These are phyloP conservation scores for Schrenkiella parvula DNA, from an alignment of 345 rosid genomes.

Conservation along the genomic window DNA sequence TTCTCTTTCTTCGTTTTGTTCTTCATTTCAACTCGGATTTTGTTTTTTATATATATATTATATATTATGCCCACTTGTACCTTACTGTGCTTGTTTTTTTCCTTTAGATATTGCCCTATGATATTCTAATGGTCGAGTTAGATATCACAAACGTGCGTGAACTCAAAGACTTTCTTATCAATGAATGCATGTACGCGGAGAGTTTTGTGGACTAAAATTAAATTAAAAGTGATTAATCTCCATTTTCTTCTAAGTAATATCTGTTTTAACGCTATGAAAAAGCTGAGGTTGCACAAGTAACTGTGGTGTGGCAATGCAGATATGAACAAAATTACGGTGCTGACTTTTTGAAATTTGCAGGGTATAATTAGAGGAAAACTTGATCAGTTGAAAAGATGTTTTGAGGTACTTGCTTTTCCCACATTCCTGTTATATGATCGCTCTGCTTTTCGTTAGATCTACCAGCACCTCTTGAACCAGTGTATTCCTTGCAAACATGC, in stretches of 20 bases:
- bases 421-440: not conserved
- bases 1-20: not conserved
- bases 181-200: slow-evolving; percentile 93
- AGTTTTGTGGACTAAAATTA: slow-evolving; percentile 29
- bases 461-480: not conserved
- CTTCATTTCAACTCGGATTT: not conserved
- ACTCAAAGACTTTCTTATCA: slow-evolving; percentile 95
- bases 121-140: slow-evolving; percentile 77
- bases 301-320: not conserved
- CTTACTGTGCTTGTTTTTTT: not conserved
- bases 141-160: slow-evolving; percentile 86
- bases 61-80: not conserved
- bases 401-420: slow-evolving; percentile 53
- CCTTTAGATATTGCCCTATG: slow-evolving; percentile 71
- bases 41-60: not conserved
- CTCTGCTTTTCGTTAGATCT: not conserved
- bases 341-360: slow-evolving; percentile 33
- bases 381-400: slow-evolving; percentile 86
- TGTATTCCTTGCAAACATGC: slow-evolving; percentile 4
- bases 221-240: not conserved
- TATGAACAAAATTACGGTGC: not conserved
- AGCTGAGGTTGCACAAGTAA: not conserved
- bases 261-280: not conserved
- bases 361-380: slow-evolving; percentile 96
- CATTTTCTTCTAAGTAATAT: not conserved